Evolutionary conservation across 2,329 filamentous ascomycete species (phyloP).

Genomic region (Parascedosporium putredinis): DNA sequence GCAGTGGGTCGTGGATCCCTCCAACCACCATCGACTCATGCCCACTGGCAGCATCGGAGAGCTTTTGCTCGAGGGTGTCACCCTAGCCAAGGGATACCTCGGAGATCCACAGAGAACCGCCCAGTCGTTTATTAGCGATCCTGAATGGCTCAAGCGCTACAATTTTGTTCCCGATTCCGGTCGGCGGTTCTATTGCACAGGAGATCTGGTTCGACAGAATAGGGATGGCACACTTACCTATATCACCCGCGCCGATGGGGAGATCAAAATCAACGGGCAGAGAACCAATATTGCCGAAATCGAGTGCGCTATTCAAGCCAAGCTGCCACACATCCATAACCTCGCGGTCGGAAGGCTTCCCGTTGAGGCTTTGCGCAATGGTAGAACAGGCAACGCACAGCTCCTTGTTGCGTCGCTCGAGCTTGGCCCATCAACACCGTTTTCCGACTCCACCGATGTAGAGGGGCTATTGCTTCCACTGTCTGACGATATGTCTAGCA

Average conservation of each 20-base stretch:
- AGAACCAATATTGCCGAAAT: conserved; percentile 32
- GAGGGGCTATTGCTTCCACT: no score
- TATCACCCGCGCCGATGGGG: conserved; percentile 34
- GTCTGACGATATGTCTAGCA: no score
- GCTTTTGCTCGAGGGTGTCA: conserved; percentile 36
- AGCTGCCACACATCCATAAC: no score
- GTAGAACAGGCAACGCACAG: conserved; percentile 16
- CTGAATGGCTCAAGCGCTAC: conserved; percentile 19
- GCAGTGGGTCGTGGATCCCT: background rate
- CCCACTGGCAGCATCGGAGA: conserved; percentile 16
- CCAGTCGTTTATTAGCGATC: conserved; percentile 22
- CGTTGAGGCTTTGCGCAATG: background rate
- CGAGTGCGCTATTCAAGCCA: conserved; percentile 22
- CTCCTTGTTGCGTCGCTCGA: conserved; percentile 21
- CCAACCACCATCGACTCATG: background rate
- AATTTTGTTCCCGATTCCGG: conserved; percentile 8
- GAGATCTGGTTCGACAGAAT: conserved; percentile 20
- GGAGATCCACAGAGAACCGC: conserved; percentile 11
- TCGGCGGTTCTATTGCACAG: conserved; percentile 19
- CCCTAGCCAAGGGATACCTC: conserved; percentile 35
- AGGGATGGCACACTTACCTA: conserved; percentile 18
- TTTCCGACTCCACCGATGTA: no score
- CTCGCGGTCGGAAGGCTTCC: no score
- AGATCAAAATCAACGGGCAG: conserved; percentile 38
- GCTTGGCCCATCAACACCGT: no score